Evolutionary conservation across 2,329 filamentous ascomycete genomes (phyloP).

Genomic region (Monilinia laxa): DNA sequence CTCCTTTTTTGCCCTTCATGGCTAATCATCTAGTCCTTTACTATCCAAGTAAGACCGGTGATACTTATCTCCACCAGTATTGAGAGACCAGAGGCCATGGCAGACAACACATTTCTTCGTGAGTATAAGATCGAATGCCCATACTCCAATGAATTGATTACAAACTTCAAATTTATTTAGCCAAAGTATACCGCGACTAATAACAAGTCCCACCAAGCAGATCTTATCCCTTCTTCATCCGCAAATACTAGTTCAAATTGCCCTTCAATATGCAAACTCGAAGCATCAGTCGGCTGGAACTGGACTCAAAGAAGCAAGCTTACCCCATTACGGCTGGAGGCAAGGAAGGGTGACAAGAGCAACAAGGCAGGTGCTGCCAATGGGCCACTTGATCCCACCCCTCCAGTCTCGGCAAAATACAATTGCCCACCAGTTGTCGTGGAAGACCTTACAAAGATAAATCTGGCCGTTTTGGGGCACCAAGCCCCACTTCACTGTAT

Average conservation of each 20-base stretch:
- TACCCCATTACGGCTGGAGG: conserved; percentile 50
- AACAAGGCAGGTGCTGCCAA: conserved; percentile 61
- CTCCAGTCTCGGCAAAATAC: conserved; percentile 58
- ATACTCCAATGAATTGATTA: not conserved
- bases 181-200: not conserved
- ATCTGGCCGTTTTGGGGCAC: conserved; percentile 62
- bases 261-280: not conserved
- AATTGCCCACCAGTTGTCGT: conserved; percentile 89
- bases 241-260: too few relatives aligned
- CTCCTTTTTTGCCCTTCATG: not conserved
- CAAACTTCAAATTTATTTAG: not conserved
- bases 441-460: conserved; percentile 81
- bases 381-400: conserved; percentile 38
- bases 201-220: not conserved
- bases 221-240: not conserved
- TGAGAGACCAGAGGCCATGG: not conserved
- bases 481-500: too few relatives aligned
- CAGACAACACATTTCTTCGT: not conserved
- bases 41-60: rapidly evolving
- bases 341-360: conserved; percentile 84
- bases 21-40: not conserved
- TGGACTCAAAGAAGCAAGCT: not conserved
- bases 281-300: not conserved
- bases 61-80: not conserved
- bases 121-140: not conserved